Evolutionary conservation across 2,329 filamentous ascomycete species (phyloP), one percentile per base, ranked within the genome.

Genomic region (Pseudogymnoascus sp.): DNA sequence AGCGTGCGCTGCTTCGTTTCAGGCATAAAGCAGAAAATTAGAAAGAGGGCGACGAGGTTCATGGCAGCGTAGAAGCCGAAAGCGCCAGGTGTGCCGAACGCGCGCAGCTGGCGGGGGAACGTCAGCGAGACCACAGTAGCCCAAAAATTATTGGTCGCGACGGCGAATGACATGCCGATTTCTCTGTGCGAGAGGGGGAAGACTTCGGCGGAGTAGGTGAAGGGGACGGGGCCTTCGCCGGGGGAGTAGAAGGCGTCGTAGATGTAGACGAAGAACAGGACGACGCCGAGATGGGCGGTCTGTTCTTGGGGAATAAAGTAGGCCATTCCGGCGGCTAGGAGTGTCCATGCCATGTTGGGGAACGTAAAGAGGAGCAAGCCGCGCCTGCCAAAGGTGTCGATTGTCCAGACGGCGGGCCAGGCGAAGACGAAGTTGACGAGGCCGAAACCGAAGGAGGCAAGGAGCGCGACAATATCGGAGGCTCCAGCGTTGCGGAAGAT

Each of bases 161-260:
- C 84, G 4, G 83, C 83, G 74, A 81, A 85, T 0, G 78, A 78
- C 85, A 88, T 87, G 36, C 84, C 85, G 4, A 85, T 78, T 70
- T 87, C 84, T 65, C 84, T 77, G 71, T 87, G 84, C 1, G 82
- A 84, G 0, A 87, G 79, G 0, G 85, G 85, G 71, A 85, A 87
- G 11, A 86, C 83, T 69, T 87, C 85, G 3, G 85, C 83, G 0
- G 77, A 80, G 75, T 86, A 86, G 16, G 81, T 80, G 71, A 85
- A 87, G 0, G 84, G 84, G 0, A 87, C 84, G 0, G 80, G 79
- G 0, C 85, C 85, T 73, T 87, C 84, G 16, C 85, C 85, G 0
- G 84, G 83, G 0, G 83, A 86, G 73, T 88, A 88, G 67, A 87
- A 86, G 5, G 83, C 83, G 1, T 80, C 83, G 65, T 88, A 89